These are phyloP conservation scores for Lentinula boryana DNA, from an alignment of 768 basidiomycete species.

Conservation along the genomic window DNA sequence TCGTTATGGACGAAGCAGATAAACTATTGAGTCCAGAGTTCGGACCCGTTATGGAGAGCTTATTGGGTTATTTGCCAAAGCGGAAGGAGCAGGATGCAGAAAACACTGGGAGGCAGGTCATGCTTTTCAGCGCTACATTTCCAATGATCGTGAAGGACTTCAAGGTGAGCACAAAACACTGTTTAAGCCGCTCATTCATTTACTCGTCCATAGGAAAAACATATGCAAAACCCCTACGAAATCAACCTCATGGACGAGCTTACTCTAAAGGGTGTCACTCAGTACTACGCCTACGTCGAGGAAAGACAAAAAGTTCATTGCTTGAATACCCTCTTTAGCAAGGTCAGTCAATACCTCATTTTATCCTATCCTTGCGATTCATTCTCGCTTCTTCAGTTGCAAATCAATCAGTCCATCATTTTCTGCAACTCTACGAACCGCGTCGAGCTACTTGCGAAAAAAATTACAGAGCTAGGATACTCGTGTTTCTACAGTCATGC, in stretches of 20 bases:
- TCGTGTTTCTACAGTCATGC: constrained; percentile 99
- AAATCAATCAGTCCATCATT: constrained; percentile 99
- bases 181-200: neutral
- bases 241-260: constrained; percentile 99
- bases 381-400: constrained; percentile 50
- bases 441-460: constrained; percentile 98
- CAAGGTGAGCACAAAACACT: constrained; percentile 51
- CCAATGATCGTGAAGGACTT: constrained; percentile 99
- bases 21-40: constrained; percentile 97
- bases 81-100: constrained; percentile 22
- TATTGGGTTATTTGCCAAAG: constrained; percentile 77
- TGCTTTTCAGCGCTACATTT: constrained; percentile 99
- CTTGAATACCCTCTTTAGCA: constrained; percentile 98
- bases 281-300: constrained; percentile 99
- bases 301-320: constrained; percentile 99
- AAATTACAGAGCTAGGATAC: constrained; percentile 98
- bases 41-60: constrained; percentile 95
- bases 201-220: constrained; percentile 64
- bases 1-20: constrained; percentile 99
- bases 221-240: constrained; percentile 94
- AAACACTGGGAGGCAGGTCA: constrained; percentile 68
- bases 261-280: constrained; percentile 95
- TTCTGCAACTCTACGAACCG: constrained; percentile 99
- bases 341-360: constrained; percentile 42
- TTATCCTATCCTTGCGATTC: neutral